Conservation (phyloP, 352 stramenopile species). For the Phytophthora agathidicida region DNA sequence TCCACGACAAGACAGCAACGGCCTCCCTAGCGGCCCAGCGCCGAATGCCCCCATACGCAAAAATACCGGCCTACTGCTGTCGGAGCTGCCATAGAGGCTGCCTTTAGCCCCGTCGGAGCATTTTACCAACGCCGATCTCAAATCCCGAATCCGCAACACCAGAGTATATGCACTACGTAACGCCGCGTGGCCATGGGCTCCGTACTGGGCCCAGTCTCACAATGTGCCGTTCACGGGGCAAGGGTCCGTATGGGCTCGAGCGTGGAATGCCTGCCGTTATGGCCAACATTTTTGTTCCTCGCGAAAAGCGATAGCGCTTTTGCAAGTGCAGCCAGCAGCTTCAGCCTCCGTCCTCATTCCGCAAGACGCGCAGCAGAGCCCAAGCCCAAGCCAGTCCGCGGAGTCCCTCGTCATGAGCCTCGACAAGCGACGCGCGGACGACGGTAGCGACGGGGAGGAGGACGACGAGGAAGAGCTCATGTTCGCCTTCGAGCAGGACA, state of each 20-base stretch:
- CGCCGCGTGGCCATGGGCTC: no score
- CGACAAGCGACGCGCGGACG: neutral
- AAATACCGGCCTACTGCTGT: constrained; percentile 36
- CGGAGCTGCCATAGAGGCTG: constrained; percentile 2
- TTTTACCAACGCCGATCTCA: constrained; percentile 26
- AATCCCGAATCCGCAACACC: constrained; percentile 34
- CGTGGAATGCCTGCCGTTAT: constrained; percentile 28
- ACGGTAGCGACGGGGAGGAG: constrained; percentile 43
- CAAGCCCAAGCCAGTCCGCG: constrained; percentile 4
- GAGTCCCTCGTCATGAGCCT: constrained; percentile 7
- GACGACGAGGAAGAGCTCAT: constrained; percentile 77
- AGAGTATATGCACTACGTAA: no score
- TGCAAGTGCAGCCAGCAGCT: constrained; percentile 5
- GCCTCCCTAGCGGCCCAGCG: constrained; percentile 16
- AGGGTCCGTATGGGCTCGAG: constrained; percentile 26
- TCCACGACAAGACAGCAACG: constrained; percentile 25
- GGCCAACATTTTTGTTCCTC: constrained; percentile 18
- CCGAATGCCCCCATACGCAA: constrained; percentile 12
- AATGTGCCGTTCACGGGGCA: constrained; percentile 13
- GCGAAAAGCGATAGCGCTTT: constrained; percentile 28
- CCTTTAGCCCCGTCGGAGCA: neutral
- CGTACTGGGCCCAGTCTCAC: no score
- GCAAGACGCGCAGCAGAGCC: constrained; percentile 25
- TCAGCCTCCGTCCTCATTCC: constrained; percentile 26
- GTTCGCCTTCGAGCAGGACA: constrained; percentile 65